Evolutionary conservation across 148 eudicot genomes (phyloP).

Genomic region (Rhododendron ferrugineum): DNA sequence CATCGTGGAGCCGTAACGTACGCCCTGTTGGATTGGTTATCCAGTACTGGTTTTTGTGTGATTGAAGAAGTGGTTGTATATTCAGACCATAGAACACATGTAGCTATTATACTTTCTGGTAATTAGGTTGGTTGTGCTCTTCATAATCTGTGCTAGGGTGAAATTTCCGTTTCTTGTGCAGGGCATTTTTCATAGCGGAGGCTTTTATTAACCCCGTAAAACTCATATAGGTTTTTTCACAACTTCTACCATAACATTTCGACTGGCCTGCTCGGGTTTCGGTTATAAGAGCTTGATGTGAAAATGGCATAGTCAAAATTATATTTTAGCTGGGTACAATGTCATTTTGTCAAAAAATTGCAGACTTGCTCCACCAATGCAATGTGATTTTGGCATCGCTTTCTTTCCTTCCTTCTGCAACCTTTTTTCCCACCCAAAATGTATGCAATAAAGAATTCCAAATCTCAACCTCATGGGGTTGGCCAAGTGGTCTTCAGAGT

Average conservation of each 20-base stretch:
- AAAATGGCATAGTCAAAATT: not conserved
- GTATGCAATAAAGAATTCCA: too few species aligned
- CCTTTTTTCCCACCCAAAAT: too few species aligned
- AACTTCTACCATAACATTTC: not conserved
- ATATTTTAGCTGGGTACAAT: not conserved
- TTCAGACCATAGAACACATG: not conserved
- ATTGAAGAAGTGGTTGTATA: not conserved
- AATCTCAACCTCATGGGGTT: too few species aligned
- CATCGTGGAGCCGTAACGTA: conserved; percentile 32
- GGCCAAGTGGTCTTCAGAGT: too few species aligned
- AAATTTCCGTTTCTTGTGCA: not conserved
- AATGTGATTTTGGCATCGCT: too few species aligned
- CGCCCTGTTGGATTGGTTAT: not conserved
- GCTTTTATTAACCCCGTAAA: not conserved
- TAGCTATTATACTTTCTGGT: not conserved
- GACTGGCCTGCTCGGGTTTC: not conserved
- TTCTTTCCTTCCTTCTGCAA: too few species aligned
- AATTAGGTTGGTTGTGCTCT: not conserved
- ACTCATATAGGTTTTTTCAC: not conserved
- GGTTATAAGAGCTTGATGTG: not conserved
- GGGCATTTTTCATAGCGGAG: not conserved
- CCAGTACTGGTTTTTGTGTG: not conserved
- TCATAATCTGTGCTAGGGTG: not conserved
- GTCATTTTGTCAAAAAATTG: too few species aligned
- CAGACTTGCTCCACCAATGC: too few species aligned